phyloP scores from a whole-genome alignment of 2,329 filamentous ascomycete species.

The Lachnellula suecica region DNA sequence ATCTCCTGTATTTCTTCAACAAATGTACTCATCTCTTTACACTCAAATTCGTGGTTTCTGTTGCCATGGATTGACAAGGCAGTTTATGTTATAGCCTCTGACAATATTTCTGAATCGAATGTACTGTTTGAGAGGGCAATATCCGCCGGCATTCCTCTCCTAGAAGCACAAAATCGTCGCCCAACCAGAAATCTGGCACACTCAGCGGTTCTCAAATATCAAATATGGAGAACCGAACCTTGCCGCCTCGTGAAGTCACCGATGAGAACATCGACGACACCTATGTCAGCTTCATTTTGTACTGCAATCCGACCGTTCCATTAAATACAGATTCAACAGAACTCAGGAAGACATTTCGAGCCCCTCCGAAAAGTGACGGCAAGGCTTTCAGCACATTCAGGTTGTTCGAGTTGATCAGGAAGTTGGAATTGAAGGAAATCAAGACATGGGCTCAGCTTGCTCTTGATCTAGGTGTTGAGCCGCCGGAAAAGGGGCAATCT shows the following conservation, averaged over 20 bases:
- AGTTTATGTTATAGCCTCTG: neutral
- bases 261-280: conserved; percentile 75
- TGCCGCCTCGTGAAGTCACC: conserved; percentile 69
- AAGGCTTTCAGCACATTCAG: conserved; percentile 79
- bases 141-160: conserved; percentile 12
- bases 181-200: conserved; percentile 6
- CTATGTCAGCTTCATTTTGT: conserved; percentile 82
- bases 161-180: conserved; percentile 13
- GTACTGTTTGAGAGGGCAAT: conserved; percentile 20
- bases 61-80: neutral
- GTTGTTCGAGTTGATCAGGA: conserved; percentile 75
- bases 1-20: neutral
- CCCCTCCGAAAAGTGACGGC: conserved; percentile 81
- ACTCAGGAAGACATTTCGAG: conserved; percentile 73
- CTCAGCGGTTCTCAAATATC: conserved; percentile 5
- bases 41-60: neutral
- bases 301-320: conserved; percentile 83
- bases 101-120: conserved; percentile 19
- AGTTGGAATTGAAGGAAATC: conserved; percentile 78
- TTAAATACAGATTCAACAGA: conserved; percentile 67
- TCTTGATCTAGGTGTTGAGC: conserved; percentile 83
- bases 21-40: neutral
- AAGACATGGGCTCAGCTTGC: conserved; percentile 92
- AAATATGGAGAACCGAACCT: conserved; percentile 18
- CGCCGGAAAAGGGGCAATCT: conserved; percentile 83